Percentiles rank a stretch among this genome's conserved stretches.
These are phyloP conservation scores for Taphrina communis DNA, from an alignment of 1,139 yeast species.

Conservation along the genomic window DNA sequence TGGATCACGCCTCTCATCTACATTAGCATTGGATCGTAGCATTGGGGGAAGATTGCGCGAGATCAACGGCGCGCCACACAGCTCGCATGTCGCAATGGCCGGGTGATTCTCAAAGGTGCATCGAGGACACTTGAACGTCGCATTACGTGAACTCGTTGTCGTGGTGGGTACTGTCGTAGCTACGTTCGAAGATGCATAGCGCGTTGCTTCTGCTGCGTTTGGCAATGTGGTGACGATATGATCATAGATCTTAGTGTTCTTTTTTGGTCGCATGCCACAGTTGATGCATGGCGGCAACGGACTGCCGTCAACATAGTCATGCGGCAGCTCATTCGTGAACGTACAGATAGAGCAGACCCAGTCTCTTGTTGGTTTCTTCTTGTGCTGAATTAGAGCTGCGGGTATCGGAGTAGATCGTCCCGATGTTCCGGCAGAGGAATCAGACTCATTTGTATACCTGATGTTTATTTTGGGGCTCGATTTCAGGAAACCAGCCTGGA, in stretches of 20 bases:
- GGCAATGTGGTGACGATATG: not conserved
- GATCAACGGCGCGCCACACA: constrained; percentile 74
- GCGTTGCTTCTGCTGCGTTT: not conserved
- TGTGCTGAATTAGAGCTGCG: constrained; percentile 12
- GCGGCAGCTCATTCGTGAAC: constrained; percentile 62
- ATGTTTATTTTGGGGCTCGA: constrained; percentile 75
- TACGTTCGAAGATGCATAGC: not conserved
- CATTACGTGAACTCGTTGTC: constrained; percentile 52
- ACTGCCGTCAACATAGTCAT: constrained; percentile 52
- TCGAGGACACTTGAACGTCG: constrained; percentile 66
- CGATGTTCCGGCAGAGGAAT: constrained; percentile 17
- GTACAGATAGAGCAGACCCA: constrained; percentile 91
- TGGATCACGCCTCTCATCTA: constrained; percentile 46
- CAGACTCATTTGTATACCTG: not conserved
- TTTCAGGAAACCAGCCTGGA: constrained; percentile 63
- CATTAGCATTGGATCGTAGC: constrained; percentile 45
- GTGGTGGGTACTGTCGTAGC: not conserved
- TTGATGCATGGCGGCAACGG: constrained; percentile 67
- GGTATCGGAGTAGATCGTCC: constrained; percentile 16
- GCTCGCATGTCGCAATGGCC: constrained; percentile 75
- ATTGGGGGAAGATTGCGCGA: constrained; percentile 50
- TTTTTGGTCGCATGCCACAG: constrained; percentile 69
- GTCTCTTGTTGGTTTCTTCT: constrained; percentile 46
- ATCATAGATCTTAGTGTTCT: constrained; percentile 18
- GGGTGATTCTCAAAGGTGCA: constrained; percentile 91